Percentiles rank a stretch among this genome's conserved stretches.
These are phyloP conservation scores for Fusarium tupiense DNA, from an alignment of 2,329 filamentous ascomycete species.

Conservation along the genomic window DNA sequence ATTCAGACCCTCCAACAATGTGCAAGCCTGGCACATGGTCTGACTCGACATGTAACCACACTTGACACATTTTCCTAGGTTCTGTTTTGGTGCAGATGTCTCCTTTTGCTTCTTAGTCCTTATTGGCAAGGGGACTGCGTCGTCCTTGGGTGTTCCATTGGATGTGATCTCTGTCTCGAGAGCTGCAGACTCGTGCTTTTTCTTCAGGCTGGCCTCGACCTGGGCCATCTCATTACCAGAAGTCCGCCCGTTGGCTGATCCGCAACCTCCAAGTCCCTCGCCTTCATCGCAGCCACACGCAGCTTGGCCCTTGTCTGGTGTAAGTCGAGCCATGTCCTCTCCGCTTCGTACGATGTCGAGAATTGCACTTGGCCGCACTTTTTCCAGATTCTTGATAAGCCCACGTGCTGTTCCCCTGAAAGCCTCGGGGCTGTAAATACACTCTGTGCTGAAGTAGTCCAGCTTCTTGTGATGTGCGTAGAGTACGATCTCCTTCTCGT, in stretches of 20 bases:
- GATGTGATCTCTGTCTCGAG: slow-evolving; percentile 49
- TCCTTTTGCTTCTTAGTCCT: slow-evolving; percentile 43
- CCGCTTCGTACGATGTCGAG: slow-evolving; percentile 94
- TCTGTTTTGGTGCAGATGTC: slow-evolving; percentile 65
- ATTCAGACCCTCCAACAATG: slow-evolving; percentile 88
- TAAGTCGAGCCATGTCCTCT: slow-evolving; percentile 92
- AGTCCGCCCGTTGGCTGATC: slow-evolving; percentile 68
- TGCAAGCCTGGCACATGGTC: slow-evolving; percentile 91
- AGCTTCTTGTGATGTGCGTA: slow-evolving; percentile 97
- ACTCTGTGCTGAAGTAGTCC: slow-evolving; percentile 98
- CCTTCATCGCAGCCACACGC: slow-evolving; percentile 51
- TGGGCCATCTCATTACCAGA: slow-evolving; percentile 81
- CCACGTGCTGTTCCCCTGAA: slow-evolving; percentile 92
- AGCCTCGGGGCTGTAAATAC: slow-evolving; percentile 97
- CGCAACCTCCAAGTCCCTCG: slow-evolving; percentile 73
- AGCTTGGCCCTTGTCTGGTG: slow-evolving; percentile 51
- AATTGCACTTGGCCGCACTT: slow-evolving; percentile 91
- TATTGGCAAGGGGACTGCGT: slow-evolving; percentile 49
- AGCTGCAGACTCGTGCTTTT: slow-evolving; percentile 24
- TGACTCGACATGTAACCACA: slow-evolving; percentile 98
- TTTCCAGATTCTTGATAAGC: slow-evolving; percentile 94
- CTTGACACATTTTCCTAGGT: slow-evolving; percentile 82
- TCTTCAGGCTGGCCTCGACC: slow-evolving; percentile 69
- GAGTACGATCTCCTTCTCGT: slow-evolving; percentile 98
- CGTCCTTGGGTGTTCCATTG: slow-evolving; percentile 37